Percentiles rank a stretch among this genome's conserved stretches.
phyloP scores from a whole-genome alignment of 495 filamentous ascomycete genomes.

The Xylaria longipes region DNA sequence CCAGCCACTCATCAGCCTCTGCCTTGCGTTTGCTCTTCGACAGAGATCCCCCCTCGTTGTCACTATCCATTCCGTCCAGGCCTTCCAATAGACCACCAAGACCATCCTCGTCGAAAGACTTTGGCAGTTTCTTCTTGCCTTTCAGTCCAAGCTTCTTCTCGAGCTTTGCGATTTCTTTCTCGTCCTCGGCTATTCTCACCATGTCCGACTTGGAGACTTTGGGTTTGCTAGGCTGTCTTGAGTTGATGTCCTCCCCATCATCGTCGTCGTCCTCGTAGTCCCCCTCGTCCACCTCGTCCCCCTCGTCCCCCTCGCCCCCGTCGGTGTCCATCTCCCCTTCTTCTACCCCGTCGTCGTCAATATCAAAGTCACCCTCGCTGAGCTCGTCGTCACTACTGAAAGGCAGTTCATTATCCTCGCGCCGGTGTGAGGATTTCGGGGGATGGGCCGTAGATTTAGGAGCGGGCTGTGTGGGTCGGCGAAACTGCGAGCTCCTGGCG shows the following conservation, averaged over 20 bases:
- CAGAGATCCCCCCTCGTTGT: constrained; percentile 55
- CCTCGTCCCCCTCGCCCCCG: constrained; percentile 28
- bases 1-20: constrained; percentile 60
- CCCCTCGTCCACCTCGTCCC: constrained; percentile 36
- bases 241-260: constrained; percentile 40
- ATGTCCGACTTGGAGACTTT: constrained; percentile 64
- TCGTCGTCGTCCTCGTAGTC: constrained; percentile 41
- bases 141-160: constrained; percentile 91
- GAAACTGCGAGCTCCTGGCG: constrained; percentile 29
- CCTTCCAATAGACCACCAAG: constrained; percentile 81
- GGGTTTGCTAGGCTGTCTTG: constrained; percentile 37
- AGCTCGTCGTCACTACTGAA: constrained; percentile 34
- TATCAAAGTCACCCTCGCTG: constrained; percentile 32
- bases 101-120: constrained; percentile 84
- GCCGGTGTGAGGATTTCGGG: constrained; percentile 11
- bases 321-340: constrained; percentile 33
- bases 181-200: constrained; percentile 73
- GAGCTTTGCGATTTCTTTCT: constrained; percentile 84
- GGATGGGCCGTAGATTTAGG: neutral
- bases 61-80: constrained; percentile 56
- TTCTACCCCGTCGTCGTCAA: constrained; percentile 36
- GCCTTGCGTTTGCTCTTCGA: constrained; percentile 72
- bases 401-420: constrained; percentile 32
- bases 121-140: constrained; percentile 73
- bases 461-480: constrained; percentile 26